Percentiles rank a stretch among this genome's conserved stretches.
phyloP scores from a whole-genome alignment of 768 basidiomycete species.

The Boletus sensibilis region DNA sequence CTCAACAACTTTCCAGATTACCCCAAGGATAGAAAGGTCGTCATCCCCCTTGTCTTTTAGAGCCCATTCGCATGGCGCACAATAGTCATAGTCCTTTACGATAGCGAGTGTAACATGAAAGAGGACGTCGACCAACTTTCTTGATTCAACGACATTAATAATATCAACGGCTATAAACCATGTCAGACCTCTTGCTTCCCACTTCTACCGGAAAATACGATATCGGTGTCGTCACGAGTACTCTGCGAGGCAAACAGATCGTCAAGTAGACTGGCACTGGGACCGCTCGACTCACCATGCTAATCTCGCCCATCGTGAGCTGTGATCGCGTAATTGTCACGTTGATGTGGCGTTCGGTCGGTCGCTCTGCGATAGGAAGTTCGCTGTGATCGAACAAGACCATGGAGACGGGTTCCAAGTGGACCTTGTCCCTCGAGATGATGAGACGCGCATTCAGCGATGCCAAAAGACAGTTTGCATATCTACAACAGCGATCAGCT shows the following conservation, averaged over 20 bases:
- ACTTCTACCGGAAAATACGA: background rate
- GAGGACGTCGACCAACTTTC: too few relatives aligned
- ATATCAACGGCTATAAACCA: background rate
- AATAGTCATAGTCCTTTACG: background rate
- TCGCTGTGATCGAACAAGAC: background rate
- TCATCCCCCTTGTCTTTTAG: slow-evolving; percentile 77
- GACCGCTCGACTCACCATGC: background rate
- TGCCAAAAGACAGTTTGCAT: background rate
- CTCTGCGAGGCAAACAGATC: background rate
- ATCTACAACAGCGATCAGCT: background rate
- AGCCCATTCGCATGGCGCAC: background rate
- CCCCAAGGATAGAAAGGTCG: slow-evolving; percentile 70
- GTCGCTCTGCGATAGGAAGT: background rate
- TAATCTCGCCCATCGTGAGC: background rate
- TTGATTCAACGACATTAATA: background rate
- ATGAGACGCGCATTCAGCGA: background rate
- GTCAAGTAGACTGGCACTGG: background rate
- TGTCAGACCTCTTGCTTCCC: background rate
- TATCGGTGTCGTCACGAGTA: background rate
- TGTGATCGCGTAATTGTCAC: too few relatives aligned
- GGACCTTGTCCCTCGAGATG: too few relatives aligned
- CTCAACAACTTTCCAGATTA: slow-evolving; percentile 74
- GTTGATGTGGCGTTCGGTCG: background rate
- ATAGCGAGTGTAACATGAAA: background rate
- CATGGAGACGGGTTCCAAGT: background rate